These are phyloP conservation scores for Waltergamsia citrina DNA, from an alignment of 2,329 filamentous ascomycete genomes.

Conservation along the genomic window DNA sequence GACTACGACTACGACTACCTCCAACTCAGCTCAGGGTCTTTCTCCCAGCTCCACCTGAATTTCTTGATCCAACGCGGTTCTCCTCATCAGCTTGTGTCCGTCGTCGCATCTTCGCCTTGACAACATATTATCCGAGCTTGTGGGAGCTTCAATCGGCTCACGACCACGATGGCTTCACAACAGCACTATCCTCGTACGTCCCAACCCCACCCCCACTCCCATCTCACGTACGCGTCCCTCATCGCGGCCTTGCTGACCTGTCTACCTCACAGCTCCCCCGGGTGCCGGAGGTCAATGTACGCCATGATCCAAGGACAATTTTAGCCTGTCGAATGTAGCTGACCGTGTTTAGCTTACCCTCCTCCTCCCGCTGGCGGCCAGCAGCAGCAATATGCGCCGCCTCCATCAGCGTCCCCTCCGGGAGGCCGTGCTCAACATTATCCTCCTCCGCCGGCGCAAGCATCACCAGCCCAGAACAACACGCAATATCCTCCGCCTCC, in stretches of 20 bases:
- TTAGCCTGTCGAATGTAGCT: not conserved
- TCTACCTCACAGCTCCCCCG: constrained; percentile 36
- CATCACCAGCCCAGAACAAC: constrained; percentile 7
- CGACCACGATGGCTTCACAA: constrained; percentile 29
- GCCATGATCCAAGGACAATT: constrained; percentile 4
- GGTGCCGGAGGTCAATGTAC: constrained; percentile 21
- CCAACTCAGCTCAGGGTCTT: no score
- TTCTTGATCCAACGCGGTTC: no score
- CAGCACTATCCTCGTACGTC: constrained; percentile 37
- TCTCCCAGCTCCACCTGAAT: not conserved
- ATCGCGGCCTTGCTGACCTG: no score
- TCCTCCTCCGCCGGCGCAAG: constrained; percentile 26
- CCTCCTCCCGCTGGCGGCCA: constrained; percentile 4
- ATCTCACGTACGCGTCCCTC: no score
- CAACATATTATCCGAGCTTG: not conserved
- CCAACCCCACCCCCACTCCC: no score
- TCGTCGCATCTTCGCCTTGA: no score
- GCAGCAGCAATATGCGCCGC: constrained; percentile 29
- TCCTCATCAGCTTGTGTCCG: no score
- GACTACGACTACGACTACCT: no score
- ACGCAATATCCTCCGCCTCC: constrained; percentile 18
- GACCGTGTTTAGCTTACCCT: constrained; percentile 3
- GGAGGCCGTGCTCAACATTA: constrained; percentile 35
- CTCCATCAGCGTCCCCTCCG: constrained; percentile 37
- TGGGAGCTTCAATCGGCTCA: not conserved